Percentiles rank a stretch among this genome's conserved stretches.
Conservation (phyloP, 2,329 filamentous ascomycete genomes). For the Byssoonygena ceratinophila region DNA sequence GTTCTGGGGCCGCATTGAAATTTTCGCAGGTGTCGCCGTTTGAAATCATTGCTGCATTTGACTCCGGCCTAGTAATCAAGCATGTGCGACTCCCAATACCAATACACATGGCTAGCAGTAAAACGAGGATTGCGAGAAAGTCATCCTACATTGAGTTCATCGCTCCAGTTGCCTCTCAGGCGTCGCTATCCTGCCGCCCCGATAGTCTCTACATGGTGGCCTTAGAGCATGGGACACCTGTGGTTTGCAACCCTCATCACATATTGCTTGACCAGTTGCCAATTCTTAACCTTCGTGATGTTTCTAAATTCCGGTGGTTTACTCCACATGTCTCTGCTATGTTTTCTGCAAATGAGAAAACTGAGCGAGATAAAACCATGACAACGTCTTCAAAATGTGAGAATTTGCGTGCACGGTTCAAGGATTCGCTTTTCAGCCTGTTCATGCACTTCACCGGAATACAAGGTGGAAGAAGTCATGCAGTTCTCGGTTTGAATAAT, state of each 20-base stretch:
- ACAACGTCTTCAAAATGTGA: neutral
- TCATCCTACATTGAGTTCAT: conserved; percentile 26
- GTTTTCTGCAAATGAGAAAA: conserved; percentile 19
- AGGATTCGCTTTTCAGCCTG: conserved; percentile 23
- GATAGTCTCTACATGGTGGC: conserved; percentile 15
- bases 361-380: conserved; percentile 14
- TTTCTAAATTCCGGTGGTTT: conserved; percentile 18
- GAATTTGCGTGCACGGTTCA: conserved; percentile 20
- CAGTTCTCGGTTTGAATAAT: conserved; percentile 13
- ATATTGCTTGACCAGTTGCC: conserved; percentile 21
- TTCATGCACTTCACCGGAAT: conserved; percentile 21
- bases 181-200: neutral
- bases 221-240: conserved; percentile 14
- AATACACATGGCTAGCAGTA: conserved; percentile 17
- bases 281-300: conserved; percentile 15
- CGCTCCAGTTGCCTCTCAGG: conserved; percentile 16
- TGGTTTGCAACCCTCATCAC: conserved; percentile 21
- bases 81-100: conserved; percentile 21
- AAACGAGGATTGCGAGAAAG: conserved; percentile 24
- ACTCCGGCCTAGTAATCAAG: conserved; percentile 9
- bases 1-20: conserved; percentile 9
- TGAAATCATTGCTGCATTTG: conserved; percentile 9
- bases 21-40: conserved; percentile 15
- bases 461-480: conserved; percentile 7
- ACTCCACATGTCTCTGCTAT: conserved; percentile 16